Evolutionary conservation across 148 eudicot genomes (phyloP), one percentile per base, ranked within the genome.

Genomic region (Silene conica): DNA sequence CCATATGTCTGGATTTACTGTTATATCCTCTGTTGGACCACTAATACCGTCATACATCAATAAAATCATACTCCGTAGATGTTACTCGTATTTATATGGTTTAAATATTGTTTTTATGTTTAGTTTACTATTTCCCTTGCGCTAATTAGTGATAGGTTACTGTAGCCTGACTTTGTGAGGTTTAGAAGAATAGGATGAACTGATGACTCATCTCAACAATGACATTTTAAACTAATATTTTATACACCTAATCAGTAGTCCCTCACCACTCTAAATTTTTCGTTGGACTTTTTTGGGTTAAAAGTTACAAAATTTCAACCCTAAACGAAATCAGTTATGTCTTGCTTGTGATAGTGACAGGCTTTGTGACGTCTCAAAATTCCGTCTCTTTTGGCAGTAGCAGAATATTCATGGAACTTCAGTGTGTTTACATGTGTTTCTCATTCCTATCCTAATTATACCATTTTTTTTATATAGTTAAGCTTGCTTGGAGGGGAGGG

Each of bases 11-110:
- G 79, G 58, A 64, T 26, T 75, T 54, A 57, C 72, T 26, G 21
- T 71, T 74, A 5, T 64, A 56, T 64, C 82, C 79, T 80, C 66
- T 28, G 56, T 71, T 71, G 82, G 79, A 46, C 75, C 82, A 75
- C 74, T 22, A 50, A 38, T 38, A 38, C 43, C 43, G 7, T 38
- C 16, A 50, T 12, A 50, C 55, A 50, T 50, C 31, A 68, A n/a
- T n/a, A n/a, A n/a, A n/a, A n/a, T n/a, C n/a, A n/a, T n/a, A n/a
- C n/a, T n/a, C n/a, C n/a, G n/a, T 21, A 69, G 19, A 62, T 62
- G 66, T 41, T 19, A 2, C 10, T 8, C 9, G 6, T 16, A 1
- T 34, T 69, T 68, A 67, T 25, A 55, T 79, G 21, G 67, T 71
- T 75, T 63, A 75, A 52, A 25, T 64, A 56, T n/a, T 74, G 82